These are phyloP conservation scores for Ophiostoma ips DNA, from an alignment of 2,329 filamentous ascomycete genomes.

Conservation along the genomic window DNA sequence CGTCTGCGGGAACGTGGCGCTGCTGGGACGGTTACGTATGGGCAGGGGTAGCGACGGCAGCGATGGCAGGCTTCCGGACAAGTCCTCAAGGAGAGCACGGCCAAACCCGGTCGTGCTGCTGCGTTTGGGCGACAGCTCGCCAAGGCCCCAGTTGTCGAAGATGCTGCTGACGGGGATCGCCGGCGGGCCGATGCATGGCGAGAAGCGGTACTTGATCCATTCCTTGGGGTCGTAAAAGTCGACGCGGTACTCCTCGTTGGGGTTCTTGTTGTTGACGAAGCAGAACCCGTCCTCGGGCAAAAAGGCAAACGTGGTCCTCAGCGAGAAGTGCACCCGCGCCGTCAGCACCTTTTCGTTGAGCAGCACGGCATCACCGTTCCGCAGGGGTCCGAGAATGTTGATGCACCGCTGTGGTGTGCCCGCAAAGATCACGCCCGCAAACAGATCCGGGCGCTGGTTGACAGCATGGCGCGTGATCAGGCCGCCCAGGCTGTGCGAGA, in stretches of 20 bases:
- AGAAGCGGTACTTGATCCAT: conserved; percentile 68
- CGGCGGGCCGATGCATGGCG: conserved; percentile 56
- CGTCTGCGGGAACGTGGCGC: conserved; percentile 13
- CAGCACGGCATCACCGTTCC: conserved; percentile 85
- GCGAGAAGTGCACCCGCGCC: conserved; percentile 83
- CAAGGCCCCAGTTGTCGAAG: neutral
- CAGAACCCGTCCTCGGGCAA: conserved; percentile 77
- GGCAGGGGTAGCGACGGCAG: too few relatives aligned
- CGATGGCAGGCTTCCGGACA: conserved; percentile 29
- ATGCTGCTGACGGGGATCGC: conserved; percentile 39
- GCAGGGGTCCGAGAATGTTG: conserved; percentile 78
- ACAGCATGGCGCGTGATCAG: conserved; percentile 79
- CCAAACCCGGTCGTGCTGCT: conserved; percentile 21
- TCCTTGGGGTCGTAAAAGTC: conserved; percentile 70
- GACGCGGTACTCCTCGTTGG: conserved; percentile 64
- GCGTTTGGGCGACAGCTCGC: conserved; percentile 12
- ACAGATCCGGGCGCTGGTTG: conserved; percentile 72
- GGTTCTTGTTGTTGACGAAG: conserved; percentile 64
- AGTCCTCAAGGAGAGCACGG: conserved; percentile 30
- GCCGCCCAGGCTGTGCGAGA: conserved; percentile 79
- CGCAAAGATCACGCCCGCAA: conserved; percentile 73
- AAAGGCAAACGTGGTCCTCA: conserved; percentile 73
- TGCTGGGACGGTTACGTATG: conserved; percentile 18
- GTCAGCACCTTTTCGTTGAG: conserved; percentile 82
- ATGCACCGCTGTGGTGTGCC: conserved; percentile 76